Percentiles rank a stretch among this genome's conserved stretches.
Evolutionary conservation across 768 basidiomycete genomes (phyloP).

Genomic region (Phylloporus rhodoxanthus): DNA sequence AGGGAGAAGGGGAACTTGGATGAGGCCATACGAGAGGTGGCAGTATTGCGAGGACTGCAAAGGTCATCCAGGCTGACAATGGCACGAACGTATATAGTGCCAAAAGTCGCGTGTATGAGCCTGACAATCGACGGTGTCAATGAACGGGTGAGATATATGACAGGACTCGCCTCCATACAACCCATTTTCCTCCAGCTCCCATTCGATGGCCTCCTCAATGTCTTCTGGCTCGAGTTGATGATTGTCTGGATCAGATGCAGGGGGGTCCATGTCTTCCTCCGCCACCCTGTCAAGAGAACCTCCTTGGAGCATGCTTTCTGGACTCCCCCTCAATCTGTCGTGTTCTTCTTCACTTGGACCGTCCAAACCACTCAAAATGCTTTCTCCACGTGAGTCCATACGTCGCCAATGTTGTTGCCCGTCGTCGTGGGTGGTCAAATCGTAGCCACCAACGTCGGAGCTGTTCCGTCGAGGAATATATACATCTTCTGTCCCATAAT

Average conservation of each 20-base stretch:
- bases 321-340: constrained; percentile 26
- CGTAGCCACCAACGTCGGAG: constrained; percentile 19
- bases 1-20: constrained; percentile 33
- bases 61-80: constrained; percentile 43
- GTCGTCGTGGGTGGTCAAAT: constrained; percentile 18
- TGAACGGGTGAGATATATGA: background rate
- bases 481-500: constrained; percentile 12
- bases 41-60: constrained; percentile 45
- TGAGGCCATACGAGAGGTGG: constrained; percentile 46
- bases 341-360: constrained; percentile 20
- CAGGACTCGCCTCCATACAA: constrained; percentile 41
- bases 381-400: constrained; percentile 29
- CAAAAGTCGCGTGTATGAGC: constrained; percentile 55
- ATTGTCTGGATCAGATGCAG: constrained; percentile 7
- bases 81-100: constrained; percentile 59
- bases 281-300: constrained; percentile 33
- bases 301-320: constrained; percentile 32
- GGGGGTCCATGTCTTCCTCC: constrained; percentile 29
- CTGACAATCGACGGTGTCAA: constrained; percentile 31
- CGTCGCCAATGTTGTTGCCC: constrained; percentile 26
- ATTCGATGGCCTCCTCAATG: constrained; percentile 41
- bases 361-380: constrained; percentile 29
- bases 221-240: constrained; percentile 26
- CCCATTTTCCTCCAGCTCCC: constrained; percentile 44
- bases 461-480: constrained; percentile 9